A percentile compares a stretch with the other conserved stretches of the same genome.
These are phyloP conservation scores for Aspergillus avenaceus DNA, from an alignment of 495 filamentous ascomycete genomes.

Conservation along the genomic window DNA sequence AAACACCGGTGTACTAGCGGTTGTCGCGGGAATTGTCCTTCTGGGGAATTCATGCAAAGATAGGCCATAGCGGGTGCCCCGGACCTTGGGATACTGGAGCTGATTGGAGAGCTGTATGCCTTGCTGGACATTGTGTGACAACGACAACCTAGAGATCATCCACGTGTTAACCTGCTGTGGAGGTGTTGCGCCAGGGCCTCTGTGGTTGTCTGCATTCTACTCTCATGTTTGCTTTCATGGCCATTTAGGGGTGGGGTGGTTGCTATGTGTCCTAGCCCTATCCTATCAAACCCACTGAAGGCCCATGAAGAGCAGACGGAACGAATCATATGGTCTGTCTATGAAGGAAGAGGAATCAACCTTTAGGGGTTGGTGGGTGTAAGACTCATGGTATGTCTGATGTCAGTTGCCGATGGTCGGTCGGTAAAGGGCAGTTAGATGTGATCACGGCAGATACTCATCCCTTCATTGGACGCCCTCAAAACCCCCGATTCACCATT, in stretches of 20 bases:
- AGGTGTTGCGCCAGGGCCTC: neutral
- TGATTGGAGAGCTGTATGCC: neutral
- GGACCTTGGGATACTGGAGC: neutral
- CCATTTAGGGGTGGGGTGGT: too few relatives aligned
- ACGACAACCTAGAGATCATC: neutral
- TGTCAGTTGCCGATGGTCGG: too few relatives aligned
- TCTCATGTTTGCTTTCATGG: neutral
- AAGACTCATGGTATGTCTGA: too few relatives aligned
- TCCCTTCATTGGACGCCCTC: too few relatives aligned
- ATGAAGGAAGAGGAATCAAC: too few relatives aligned
- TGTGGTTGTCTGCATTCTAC: neutral
- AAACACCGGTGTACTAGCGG: constrained; percentile 1
- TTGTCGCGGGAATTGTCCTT: neutral
- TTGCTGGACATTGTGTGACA: neutral
- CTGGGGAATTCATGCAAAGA: neutral
- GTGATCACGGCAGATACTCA: too few relatives aligned
- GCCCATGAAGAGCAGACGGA: too few relatives aligned
- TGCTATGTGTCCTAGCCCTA: neutral
- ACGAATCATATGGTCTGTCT: too few relatives aligned
- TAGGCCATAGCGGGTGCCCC: neutral
- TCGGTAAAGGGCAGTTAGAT: too few relatives aligned
- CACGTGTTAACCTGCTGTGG: constrained; percentile 1
- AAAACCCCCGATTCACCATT: neutral
- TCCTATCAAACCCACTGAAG: neutral
- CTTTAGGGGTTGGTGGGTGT: too few relatives aligned